Evolutionary conservation across 352 stramenopile genomes (phyloP).

Genomic region (Pythium scleroteichum): DNA sequence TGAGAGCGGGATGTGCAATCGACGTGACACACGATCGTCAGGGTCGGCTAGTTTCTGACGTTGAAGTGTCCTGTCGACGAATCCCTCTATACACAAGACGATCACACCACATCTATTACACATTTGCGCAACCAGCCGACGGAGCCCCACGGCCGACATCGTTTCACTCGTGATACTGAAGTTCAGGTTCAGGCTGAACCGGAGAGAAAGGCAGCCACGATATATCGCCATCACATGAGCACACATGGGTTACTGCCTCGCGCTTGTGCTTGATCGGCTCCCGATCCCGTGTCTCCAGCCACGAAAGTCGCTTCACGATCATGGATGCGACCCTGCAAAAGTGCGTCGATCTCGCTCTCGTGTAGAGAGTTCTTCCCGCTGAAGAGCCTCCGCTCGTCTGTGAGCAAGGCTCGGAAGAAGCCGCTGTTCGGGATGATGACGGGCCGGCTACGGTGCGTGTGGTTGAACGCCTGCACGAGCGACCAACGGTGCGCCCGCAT

Average conservation of each 20-base stretch:
- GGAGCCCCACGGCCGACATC: background rate
- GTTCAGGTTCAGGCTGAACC: no score
- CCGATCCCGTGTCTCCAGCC: background rate
- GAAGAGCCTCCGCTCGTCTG: slow-evolving; percentile 53
- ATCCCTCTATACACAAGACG: background rate
- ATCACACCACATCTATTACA: background rate
- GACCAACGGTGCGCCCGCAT: slow-evolving; percentile 61
- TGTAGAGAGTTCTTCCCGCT: slow-evolving; percentile 43
- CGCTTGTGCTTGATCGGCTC: background rate
- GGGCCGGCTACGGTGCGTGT: slow-evolving; percentile 40
- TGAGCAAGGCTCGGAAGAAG: slow-evolving; percentile 49
- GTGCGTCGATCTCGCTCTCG: slow-evolving; percentile 51
- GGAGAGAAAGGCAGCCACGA: background rate
- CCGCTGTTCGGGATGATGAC: slow-evolving; percentile 67
- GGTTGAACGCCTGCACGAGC: slow-evolving; percentile 66
- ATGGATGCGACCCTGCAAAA: slow-evolving; percentile 36
- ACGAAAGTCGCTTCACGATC: slow-evolving; percentile 21
- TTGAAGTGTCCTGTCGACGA: slow-evolving; percentile 27
- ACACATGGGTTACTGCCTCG: background rate
- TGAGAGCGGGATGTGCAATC: slow-evolving; percentile 17
- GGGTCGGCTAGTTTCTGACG: slow-evolving; percentile 16
- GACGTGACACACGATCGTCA: slow-evolving; percentile 9
- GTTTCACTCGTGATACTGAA: background rate
- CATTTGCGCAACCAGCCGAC: background rate
- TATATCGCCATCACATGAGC: slow-evolving; percentile 11